A percentile compares a stretch with the other conserved stretches of the same genome.
Conservation (phyloP, 345 rosid species). For the Lepidium didymum region DNA sequence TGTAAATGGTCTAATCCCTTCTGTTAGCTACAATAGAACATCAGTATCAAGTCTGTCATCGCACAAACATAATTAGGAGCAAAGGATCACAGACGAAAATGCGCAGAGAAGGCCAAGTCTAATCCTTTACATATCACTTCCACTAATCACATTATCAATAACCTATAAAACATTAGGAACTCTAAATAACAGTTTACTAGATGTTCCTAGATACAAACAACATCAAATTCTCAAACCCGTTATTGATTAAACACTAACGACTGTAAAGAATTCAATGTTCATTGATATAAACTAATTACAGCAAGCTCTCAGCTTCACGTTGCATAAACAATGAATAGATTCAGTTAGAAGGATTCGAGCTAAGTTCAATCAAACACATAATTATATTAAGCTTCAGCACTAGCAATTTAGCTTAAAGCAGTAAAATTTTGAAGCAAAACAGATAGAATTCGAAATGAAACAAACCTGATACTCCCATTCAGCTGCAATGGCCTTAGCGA, state of each 20-base stretch:
- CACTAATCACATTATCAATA: neutral
- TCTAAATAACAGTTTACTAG: neutral
- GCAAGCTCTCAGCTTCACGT: neutral
- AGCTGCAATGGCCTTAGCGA: slow-evolving; percentile 86
- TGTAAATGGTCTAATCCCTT: slow-evolving; percentile 95
- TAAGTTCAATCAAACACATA: neutral
- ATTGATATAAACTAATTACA: neutral
- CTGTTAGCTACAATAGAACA: slow-evolving; percentile 52
- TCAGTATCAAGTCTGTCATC: slow-evolving; percentile 8
- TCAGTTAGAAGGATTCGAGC: neutral
- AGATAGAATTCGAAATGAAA: neutral
- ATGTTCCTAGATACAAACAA: neutral
- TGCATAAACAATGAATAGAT: neutral
- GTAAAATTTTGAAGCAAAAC: neutral
- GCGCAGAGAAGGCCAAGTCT: neutral
- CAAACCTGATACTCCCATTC: slow-evolving; percentile 96
- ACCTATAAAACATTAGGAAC: neutral
- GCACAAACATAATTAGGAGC: neutral
- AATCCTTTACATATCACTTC: neutral
- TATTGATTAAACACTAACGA: neutral
- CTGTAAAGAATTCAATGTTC: neutral
- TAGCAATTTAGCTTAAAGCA: neutral
- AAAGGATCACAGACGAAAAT: neutral
- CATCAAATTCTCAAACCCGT: neutral
- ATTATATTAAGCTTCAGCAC: neutral